Base-by-base conservation (phyloP, 371 early-diverging fungal species). In the Syncephalastrum racemosum region DNA sequence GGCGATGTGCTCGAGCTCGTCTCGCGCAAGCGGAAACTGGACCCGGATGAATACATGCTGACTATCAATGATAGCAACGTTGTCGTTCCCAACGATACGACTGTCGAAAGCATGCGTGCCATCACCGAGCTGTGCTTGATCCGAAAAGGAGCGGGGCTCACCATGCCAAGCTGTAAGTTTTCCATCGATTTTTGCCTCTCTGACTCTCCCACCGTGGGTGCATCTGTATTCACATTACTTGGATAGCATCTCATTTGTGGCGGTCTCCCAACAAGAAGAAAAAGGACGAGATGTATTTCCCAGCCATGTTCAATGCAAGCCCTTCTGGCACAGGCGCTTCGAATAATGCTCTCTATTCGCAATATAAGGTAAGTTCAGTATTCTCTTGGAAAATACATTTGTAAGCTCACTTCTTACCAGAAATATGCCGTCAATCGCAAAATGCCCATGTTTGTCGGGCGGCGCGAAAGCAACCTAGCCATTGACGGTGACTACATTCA, bases 401-500 rank as follows among this genome's bases (percentile, higher is more conserved):
- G n/a, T n/a, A 13, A 58, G 60, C 24, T 56, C 51, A 16, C 54
- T 48, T 2, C 16, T 40, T 31, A 23, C 5, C 59, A 77, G 66
- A 81, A 84, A 67, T 84, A 82, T 43, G 75, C 86, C 64, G 78
- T 96, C 78, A 82, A 83, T 73, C 66, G 95, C 77, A 68, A 81
- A 73, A 87, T 82, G 73, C 90, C 80, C 36, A 89, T 90, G 85
- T 89, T 91, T 70, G 85, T 94, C 25, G 91, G 93, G 16, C 81
- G 83, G 36, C 85, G 89, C 43, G 91, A 95, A 49, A 86, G 94
- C 47, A 73, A 88, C n/a, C 73, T 98, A 24, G 92, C 94, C 0
- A 91, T 98, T 47, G 96, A 96, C 68, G 97, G 96, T 4, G 95
- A 94, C 47, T 92, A 94, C 58, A 83, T 98, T 39, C 90, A 94